These are phyloP conservation scores for Coniosporium apollinis DNA, from an alignment of 495 filamentous ascomycete genomes.

Conservation along the genomic window DNA sequence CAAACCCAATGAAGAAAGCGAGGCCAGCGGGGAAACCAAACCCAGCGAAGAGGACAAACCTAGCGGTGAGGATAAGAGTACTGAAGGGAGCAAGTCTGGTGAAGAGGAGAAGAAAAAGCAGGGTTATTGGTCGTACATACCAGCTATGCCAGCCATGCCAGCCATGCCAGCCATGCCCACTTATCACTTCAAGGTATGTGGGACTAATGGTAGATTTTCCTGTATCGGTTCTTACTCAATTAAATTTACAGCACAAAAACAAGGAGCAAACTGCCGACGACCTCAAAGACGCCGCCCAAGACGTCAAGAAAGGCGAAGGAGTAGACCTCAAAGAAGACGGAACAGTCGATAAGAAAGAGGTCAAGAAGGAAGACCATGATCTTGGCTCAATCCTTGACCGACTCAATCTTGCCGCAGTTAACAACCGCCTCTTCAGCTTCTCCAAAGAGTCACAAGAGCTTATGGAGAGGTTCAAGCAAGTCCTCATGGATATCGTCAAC, in stretches of 20 bases:
- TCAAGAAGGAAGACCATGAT: constrained; percentile 50
- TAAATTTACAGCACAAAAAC: constrained; percentile 10
- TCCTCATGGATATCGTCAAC: constrained; percentile 81
- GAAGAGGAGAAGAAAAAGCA: not conserved
- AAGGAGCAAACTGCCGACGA: constrained; percentile 24
- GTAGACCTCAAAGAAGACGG: constrained; percentile 12
- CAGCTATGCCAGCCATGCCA: not conserved
- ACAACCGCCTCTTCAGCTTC: constrained; percentile 70
- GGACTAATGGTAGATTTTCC: too few relatives aligned
- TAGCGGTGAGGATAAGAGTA: too few relatives aligned
- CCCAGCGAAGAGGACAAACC: not conserved
- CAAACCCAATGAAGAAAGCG: not conserved
- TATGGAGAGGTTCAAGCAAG: constrained; percentile 63
- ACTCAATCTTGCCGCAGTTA: constrained; percentile 58
- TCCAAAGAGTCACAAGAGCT: constrained; percentile 65
- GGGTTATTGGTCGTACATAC: not conserved
- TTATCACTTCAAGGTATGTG: not conserved
- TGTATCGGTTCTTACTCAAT: not conserved
- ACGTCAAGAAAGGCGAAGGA: constrained; percentile 27
- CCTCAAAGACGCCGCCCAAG: constrained; percentile 32
- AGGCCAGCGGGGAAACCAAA: not conserved
- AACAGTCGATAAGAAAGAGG: constrained; percentile 23
- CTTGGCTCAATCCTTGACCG: constrained; percentile 59
- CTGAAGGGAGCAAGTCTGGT: too few relatives aligned
- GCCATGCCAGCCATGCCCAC: constrained; percentile 1